Evolutionary conservation across 192 early-diverging fungal genomes (phyloP), one percentile per base, ranked within the genome.

Genomic region (Podila minutissima): DNA sequence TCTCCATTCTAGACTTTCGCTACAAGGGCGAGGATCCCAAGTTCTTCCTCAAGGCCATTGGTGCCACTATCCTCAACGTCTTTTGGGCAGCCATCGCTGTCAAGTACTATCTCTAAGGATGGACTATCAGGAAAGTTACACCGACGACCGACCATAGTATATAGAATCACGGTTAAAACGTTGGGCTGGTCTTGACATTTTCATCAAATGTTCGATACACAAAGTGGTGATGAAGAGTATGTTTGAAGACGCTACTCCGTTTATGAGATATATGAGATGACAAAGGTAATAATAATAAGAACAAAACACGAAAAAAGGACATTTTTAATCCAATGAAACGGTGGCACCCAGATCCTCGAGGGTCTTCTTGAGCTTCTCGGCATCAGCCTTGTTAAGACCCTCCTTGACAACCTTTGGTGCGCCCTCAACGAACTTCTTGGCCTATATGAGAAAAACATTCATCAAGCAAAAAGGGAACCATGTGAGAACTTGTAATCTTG

Each of bases 401-500:
- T 99, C 96, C 86, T 94, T 95, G 81, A 99, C 87, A 67, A 97
- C 93, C 89, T 99, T 99, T 83, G 98, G 98, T 69, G 91, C 96
- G 71, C 94, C 89, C 87, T 99, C 98, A 32, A 98, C 97, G 87
- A 99, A 98, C 90, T 99, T 99, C 91, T 99, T 99, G 77, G 98
- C 98, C 91, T 94, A 84, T 33, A 12, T n/a, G n/a, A 60, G 62
- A 9, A 26, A n/a, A n/a, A 50, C 48, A 66, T 22, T 46, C 20
- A 60, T 46, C 29, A 31, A 60, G n/a, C 5, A 5, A 58, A 60
- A 5, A 58, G 59, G 32, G 26, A 13, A 66, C 64, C 26, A 31
- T 33, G 12, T 29, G 46, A 24, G 38, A 13, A 22, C 35, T 63
- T 13, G 20, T 38, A 38, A 17, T 19, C 15, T 46, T 2, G 7